Evolutionary conservation across 73 alveolate genomes (phyloP), one percentile per base, ranked within the genome.

Genomic region (Paramecium sexaurelia): DNA sequence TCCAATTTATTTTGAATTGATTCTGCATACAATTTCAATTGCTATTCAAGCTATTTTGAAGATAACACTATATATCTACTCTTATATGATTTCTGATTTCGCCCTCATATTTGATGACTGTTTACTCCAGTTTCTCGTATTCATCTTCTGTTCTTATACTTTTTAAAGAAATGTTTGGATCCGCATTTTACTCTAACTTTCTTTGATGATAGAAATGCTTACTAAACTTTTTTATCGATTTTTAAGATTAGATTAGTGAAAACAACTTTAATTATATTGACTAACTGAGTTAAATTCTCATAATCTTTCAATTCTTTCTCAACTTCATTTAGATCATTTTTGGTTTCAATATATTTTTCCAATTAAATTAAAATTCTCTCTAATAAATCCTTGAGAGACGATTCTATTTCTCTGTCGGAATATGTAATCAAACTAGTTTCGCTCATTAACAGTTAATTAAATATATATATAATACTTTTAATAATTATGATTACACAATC

Each of bases 31-130:
- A 78, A 43, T 78, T 78, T 78, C 40, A 78, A 45, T 78, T 78
- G 11, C 19, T 78, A 78, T 45, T 78, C 90, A 37, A 78, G 55
- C 90, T 78, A 41, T 9, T 41, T 22, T 15, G 43, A 27, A 73
- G 7, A 73, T 73, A 13, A 36, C 15, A 73, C 15, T 9, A 9
- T 51, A 51, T 51, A 51, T 51, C 32, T 78, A 78, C 90, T 78
- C 90, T 40, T 15, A 78, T 78, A 43, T 78, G 90, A 41, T 32
- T 78, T 45, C 90, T 78, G 11, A 78, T 78, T 27, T 78, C 90
- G 1, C 75, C 75, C 20, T 78, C 90, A 78, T 40, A 45, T 78
- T 78, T 78, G 13, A 41, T 39, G 32, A 78, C 51, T 22, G 73
- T 78, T 78, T 78, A 24, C 24, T 78, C 90, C 5, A 78, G 32